Evolutionary conservation across 495 filamentous ascomycete species (phyloP), one percentile per base, ranked within the genome.

Genomic region (Rhypophila decipiens): DNA sequence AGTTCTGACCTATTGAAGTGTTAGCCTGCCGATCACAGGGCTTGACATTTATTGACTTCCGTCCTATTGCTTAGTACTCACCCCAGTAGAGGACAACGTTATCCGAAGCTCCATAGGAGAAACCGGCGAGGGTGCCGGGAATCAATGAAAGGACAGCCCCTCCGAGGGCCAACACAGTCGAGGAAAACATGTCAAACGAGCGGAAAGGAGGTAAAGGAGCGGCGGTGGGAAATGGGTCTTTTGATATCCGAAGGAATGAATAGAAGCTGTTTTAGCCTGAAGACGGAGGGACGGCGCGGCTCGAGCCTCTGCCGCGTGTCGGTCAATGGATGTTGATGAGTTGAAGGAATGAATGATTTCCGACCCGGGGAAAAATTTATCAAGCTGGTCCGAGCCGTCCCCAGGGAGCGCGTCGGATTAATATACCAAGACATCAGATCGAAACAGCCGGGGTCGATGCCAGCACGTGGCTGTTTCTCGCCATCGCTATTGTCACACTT

Each of bases 71-170:
- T n/a, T n/a, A n/a, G n/a, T 8, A 24, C 53, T 13, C 35, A 80
- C 70, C 83, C 70, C 80, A 87, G 60, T 86, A 87, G 20, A 86
- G 66, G 19, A 76, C 79, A 52, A 86, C 58, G 57, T 85, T 86
- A 47, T 68, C 72, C n/a, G 68, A 71, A 4, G 71, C 62, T 24
- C 51, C 43, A 3, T 70, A 47, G 55, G 74, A 60, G 55, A 83
- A 78, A 40, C 74, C 78, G 42, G 72, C 73, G 7, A 45, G 24
- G 11, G 38, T 49, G 10, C 21, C 29, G 1, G 38, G 42, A 9
- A 57, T 46, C 20, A 48, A 4, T 11, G 46, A 5, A 24, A 57
- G 41, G 44, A 44, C 41, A n/a, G n/a, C n/a, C n/a, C n/a, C n/a
- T 8, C 19, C 42, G 23, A 57, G 39, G 35, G 50, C 53, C 40